These are phyloP conservation scores for Platismatia glauca DNA, from an alignment of 495 filamentous ascomycete genomes.

Conservation along the genomic window DNA sequence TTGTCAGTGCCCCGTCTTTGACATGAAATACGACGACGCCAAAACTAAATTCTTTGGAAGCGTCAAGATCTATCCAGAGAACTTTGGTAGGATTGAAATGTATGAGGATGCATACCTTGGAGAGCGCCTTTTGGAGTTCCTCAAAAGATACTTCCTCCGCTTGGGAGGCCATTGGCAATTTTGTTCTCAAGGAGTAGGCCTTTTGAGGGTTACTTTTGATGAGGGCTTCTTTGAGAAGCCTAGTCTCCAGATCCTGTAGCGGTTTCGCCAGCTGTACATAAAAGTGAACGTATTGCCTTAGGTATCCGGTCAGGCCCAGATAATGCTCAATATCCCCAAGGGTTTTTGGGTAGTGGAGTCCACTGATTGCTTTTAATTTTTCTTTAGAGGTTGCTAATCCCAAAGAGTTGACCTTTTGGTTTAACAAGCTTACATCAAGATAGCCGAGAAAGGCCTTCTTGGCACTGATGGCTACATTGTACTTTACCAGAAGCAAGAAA, in stretches of 20 bases:
- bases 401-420: not conserved
- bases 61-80: not conserved
- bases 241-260: constrained; percentile 1
- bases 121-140: not conserved
- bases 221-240: not conserved
- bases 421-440: constrained; percentile 2
- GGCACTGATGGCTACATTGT: constrained; percentile 1
- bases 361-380: not conserved
- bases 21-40: constrained; percentile 6
- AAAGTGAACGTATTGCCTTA: not conserved
- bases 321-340: constrained; percentile 7
- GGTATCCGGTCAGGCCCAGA: not conserved
- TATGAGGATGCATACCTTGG: not conserved
- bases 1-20: not conserved
- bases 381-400: not conserved
- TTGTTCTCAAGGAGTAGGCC: not conserved
- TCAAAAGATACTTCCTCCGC: not conserved
- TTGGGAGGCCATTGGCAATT: not conserved
- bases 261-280: not conserved
- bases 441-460: constrained; percentile 10
- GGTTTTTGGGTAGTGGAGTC: not conserved
- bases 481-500: constrained; percentile 1
- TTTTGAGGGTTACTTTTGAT: not conserved
- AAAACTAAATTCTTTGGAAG: not conserved
- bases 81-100: not conserved